Evolutionary conservation across 352 stramenopile genomes (phyloP), one percentile per base, ranked within the genome.

Genomic region (Phytophthora uliginosa): DNA sequence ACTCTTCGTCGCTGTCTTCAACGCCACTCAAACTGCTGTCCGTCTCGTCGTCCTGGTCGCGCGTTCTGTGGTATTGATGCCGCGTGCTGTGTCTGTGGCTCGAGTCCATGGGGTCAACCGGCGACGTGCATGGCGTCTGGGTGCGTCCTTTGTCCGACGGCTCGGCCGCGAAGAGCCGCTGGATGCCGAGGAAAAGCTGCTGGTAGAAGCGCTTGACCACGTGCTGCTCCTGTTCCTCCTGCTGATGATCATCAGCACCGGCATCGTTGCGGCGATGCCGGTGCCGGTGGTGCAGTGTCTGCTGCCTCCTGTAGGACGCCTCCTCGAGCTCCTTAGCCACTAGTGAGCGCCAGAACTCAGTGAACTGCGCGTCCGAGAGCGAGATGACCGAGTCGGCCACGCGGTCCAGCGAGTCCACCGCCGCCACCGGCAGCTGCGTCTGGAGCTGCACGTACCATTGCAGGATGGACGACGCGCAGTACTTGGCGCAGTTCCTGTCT

Each of bases 41-140:
- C 1, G 60, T 48, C 13, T 78, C 65, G 12, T 53, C 51, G 20
- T 59, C 71, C 6, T 51, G 34, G 54, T 69, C 55, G 33, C 63
- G 34, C 22, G 24, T 65, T 20, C 31, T 24, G 42, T 77, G 54
- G 47, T 57, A 52, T 48, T 63, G 55, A 62, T 60, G 56, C 38
- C 24, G 42, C 53, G 59, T 59, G 59, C 61, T 66, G 55, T 69
- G 34, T 60, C 59, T 73, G 40, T 78, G 69, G 24, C 76, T 82
- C 10, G 77, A 55, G 53, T 82, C 77, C 48, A 68, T 74, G 20
- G 77, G 62, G 40, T 82, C 71, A 2, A 82, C 82, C 10, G 85
- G 87, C 10, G 87, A 94, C 28, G 85, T 93, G 34, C 85, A 89
- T n/a, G 87, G 87, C 18, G 87, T 94, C 66, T 92, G 82, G 13